Base-by-base conservation (phyloP, 202 grass and related monocot genomes). In the Brachypodium distachyon region DNA sequence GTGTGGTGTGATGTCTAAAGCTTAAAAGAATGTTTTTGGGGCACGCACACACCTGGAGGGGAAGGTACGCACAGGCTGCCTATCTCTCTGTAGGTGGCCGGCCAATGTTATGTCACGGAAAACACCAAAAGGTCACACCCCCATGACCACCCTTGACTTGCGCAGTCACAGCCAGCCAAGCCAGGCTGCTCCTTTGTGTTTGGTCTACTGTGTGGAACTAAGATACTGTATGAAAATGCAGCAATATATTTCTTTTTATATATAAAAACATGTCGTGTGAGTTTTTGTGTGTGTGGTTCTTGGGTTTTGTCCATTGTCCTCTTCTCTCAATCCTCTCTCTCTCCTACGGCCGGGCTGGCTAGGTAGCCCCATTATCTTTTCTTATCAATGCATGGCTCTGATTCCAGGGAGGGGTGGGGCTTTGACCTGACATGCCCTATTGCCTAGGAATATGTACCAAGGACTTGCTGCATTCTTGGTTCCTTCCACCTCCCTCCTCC, bases 321-420 rank as follows among this genome's bases (percentile, higher is more conserved):
- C 88, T 91, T 61, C 76, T 87, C 76, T 68, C 31, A 18, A 32
- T 28, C 69, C 34, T 43, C 8, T 77, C 66, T 81, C 58, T 81
- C 69, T 72, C 66, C 34, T 36, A 16, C 64, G 64, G 43, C 72
- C 36, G 52, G 48, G 29, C 44, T 69, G 9, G 64, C 27, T 61
- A 77, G 75, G 18, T 41, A 27, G 29, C 83, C 68, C 72, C 66
- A 92, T 89, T 89, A 84, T 91, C 80, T 80, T 87, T 96, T 85
- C 51, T 65, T 92, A 80, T 81, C 85, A 80, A 86, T 92, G 89
- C 91, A 88, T 90, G 91, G 87, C 96, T 90, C 89, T 95, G 87
- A 91, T 99, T 95, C 87, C 87, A 46, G 81, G 84, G 82, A n/a
- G 80, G 82, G 81, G 80, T 65, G 74, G 63, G 83, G 85, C 84